Base-by-base conservation (phyloP, 306 rosid species). In the Abrus precatorius region DNA sequence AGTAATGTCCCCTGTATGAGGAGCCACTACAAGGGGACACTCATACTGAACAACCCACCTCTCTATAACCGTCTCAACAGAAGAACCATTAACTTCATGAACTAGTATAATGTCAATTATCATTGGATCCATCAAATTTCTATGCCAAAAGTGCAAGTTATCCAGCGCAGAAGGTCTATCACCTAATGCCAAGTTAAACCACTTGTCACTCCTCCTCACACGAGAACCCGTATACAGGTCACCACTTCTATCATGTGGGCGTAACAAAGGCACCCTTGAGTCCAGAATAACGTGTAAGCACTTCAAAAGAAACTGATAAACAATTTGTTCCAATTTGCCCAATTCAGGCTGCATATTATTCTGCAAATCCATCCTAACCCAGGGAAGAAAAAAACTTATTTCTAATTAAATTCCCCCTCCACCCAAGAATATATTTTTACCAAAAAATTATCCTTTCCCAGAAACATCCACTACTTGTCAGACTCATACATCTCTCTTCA, bases 31-130 rank as follows among this genome's bases (percentile, higher is more conserved):
- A 72, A 85, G 87, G 10, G 94, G 90, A 75, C 88, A 80, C 76
- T 93, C 97, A 74, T 91, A 93, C 80, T 91, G 97, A 83, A 93
- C 89, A 71, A 87, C 80, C 97, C 97, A 93, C 89, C 97, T 90
- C 89, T 93, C 97, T 79, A 93, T 91, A 55, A 93, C 92, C 0
- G 97, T 91, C 87, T 93, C 97, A 60, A 87, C 81, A 56, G 90
- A 73, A 60, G 90, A 90, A 56, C 76, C 81, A 52, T 65, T 64
- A 80, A 83, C 92, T 34, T 84, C 88, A 57, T 83, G 97, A 75
- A 91, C 97, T 38, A 93, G 88, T 81, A 93, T 90, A 53, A 93
- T 84, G 86, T 93, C 97, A 32, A 93, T 86, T 59, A 88, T 79
- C 97, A 93, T 91, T 5, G 89, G 97, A 78, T 93, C 97, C 97